phyloP scores from a whole-genome alignment of 176 grass and related monocot genomes.

The Tillandsia leiboldiana region DNA sequence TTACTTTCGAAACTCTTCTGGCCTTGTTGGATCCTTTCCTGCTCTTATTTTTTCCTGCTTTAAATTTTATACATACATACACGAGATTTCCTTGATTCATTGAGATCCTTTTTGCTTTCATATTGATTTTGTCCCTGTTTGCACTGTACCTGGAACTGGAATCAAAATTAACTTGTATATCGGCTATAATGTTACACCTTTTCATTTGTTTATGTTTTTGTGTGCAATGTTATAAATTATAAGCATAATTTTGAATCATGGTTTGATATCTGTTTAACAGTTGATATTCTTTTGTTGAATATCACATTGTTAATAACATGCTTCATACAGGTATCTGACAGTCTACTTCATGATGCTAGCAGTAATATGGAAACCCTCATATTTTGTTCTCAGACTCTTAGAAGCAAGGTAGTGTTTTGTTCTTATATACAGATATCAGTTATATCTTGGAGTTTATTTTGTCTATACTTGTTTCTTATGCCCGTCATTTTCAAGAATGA shows the following conservation, averaged over 20 bases:
- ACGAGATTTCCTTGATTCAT: neutral
- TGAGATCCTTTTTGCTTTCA: neutral
- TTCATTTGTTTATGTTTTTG: too few species aligned
- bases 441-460: neutral
- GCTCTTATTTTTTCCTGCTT: neutral
- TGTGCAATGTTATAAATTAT: neutral
- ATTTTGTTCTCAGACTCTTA: slow-evolving; percentile 96
- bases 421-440: neutral
- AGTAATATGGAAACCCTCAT: slow-evolving; percentile 95
- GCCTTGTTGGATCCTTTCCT: too few species aligned
- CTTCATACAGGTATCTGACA: slow-evolving; percentile 70
- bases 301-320: slow-evolving; percentile 2
- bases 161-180: neutral
- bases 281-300: too few species aligned
- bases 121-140: neutral
- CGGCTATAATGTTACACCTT: too few species aligned
- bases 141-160: neutral
- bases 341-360: slow-evolving; percentile 87
- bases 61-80: neutral
- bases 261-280: neutral
- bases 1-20: too few species aligned
- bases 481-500: neutral
- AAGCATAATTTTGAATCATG: neutral
- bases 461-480: neutral
- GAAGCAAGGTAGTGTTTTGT: slow-evolving; percentile 72